Evolutionary conservation across 257 asterid genomes (phyloP), one percentile per base, ranked within the genome.

Genomic region (Gentiana straminea): DNA sequence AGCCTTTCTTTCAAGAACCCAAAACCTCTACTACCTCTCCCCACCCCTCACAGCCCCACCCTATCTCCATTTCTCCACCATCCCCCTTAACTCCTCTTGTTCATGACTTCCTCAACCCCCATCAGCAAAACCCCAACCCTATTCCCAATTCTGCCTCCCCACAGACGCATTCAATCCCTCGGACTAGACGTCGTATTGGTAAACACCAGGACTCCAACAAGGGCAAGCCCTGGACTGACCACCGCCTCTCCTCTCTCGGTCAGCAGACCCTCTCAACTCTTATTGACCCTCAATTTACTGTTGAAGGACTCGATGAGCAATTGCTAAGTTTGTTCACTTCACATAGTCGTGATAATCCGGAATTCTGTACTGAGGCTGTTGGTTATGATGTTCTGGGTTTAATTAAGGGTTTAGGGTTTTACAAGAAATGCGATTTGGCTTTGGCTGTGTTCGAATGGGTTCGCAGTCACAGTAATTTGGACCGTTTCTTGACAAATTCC

Each of bases 221-320:
- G 64, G 92, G 95, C 13, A 84, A 79, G 75, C 90, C 94, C 10
- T 84, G 96, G 98, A 54, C 68, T 35, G 72, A 82, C 81, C 74
- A 71, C 73, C 82, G 86, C 45, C 78, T 87, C 57, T 87, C 98
- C 52, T 41, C 76, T 34, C 84, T 64, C 62, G 98, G 90, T 75
- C 75, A 82, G 77, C 80, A 68, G 61, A 61, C 75, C 57, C 80
- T 91, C 13, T 71, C 74, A 11, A 65, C 88, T 59, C 82, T 91
- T 1, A 10, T 75, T 9, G 65, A 69, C 51, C 86, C 92, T 0
- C 77, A 67, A 44, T 87, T 91, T 72, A 64, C 76, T 51, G 24
- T 57, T 8, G 67, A 56, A 9, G 63, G 64, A 11, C 71, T 84
- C 54, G 62, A 78, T 62, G 38, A 69, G 33, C 67, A 68, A 43